These are phyloP conservation scores for Puccinia hordei DNA, from an alignment of 1,284 basidiomycete genomes.

Conservation along the genomic window DNA sequence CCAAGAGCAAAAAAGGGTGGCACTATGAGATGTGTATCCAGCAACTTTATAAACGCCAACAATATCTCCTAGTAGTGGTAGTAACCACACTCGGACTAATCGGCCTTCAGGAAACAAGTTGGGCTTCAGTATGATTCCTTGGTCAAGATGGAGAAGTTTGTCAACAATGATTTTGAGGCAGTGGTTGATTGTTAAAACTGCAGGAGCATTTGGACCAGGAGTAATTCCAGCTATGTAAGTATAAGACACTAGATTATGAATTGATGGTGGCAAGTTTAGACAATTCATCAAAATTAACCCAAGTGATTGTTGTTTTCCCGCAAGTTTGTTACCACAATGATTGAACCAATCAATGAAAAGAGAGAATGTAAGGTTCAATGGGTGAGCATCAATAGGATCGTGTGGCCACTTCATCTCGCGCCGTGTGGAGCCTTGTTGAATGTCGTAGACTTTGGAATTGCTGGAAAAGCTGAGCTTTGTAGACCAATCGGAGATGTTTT, in stretches of 20 bases:
- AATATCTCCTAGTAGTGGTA: slow-evolving; percentile 14
- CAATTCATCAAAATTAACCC: slow-evolving; percentile 22
- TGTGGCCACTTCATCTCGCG: not conserved
- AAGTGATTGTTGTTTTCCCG: slow-evolving; percentile 20
- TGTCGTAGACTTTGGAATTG: too few relatives aligned
- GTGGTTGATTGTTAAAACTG: not conserved
- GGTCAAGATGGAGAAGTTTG: not conserved
- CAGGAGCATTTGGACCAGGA: slow-evolving; percentile 16
- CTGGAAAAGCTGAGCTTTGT: too few relatives aligned
- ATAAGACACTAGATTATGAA: not conserved
- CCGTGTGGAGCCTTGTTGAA: not conserved
- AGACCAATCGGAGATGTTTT: too few relatives aligned
- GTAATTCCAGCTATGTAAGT: slow-evolving; percentile 29
- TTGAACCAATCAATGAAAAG: slow-evolving; percentile 44
- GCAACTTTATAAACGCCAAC: slow-evolving; percentile 26
- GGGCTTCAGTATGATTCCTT: not conserved
- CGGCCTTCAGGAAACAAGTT: slow-evolving; percentile 15
- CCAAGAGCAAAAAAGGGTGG: slow-evolving; percentile 20
- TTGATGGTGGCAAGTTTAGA: slow-evolving; percentile 20
- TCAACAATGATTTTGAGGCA: not conserved
- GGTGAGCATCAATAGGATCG: not conserved
- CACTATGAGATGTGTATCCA: slow-evolving; percentile 24
- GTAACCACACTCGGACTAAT: not conserved
- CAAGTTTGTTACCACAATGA: slow-evolving; percentile 23
- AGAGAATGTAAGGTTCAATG: slow-evolving; percentile 18